These are phyloP conservation scores for Amaranthus palmeri DNA, from an alignment of 148 eudicot genomes.

Conservation along the genomic window DNA sequence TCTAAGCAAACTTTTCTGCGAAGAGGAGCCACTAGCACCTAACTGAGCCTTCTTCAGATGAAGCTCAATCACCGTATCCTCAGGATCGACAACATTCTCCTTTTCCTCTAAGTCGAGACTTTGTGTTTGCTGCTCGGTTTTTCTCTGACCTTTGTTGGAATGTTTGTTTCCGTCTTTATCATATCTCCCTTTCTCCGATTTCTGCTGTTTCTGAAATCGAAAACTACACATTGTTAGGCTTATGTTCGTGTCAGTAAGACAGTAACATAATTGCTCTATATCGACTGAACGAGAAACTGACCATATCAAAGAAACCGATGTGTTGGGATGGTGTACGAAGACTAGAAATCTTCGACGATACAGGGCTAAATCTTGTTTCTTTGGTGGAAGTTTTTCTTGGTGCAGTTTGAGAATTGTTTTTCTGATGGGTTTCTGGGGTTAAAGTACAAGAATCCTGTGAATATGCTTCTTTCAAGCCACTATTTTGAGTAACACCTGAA, in stretches of 20 bases:
- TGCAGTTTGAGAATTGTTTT: background rate
- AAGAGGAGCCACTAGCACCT: conserved; percentile 9
- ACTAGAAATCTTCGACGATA: conserved; percentile 23
- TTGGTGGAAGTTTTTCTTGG: conserved; percentile 10
- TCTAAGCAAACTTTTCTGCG: conserved; percentile 10
- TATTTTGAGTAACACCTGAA: background rate
- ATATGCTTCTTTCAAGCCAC: conserved; percentile 3
- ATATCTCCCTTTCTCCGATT: background rate
- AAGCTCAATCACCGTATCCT: conserved; percentile 28
- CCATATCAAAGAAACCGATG: conserved; percentile 28
- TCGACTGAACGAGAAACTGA: conserved; percentile 1
- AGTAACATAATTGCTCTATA: background rate
- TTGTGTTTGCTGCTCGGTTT: conserved; percentile 10
- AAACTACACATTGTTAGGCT: too few relatives aligned
- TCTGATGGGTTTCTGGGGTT: background rate
- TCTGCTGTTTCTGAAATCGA: conserved; percentile 14
- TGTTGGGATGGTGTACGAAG: conserved; percentile 29
- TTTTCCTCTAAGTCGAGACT: conserved; percentile 16
- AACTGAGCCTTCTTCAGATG: conserved; percentile 2
- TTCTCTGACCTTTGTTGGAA: conserved; percentile 4
- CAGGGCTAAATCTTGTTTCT: conserved; percentile 13
- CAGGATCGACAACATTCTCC: conserved; percentile 20
- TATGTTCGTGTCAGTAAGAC: too few relatives aligned
- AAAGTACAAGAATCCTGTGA: background rate
- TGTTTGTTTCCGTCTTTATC: conserved; percentile 2